Conservation (phyloP, 352 stramenopile species). For the Phytophthora cajani region DNA sequence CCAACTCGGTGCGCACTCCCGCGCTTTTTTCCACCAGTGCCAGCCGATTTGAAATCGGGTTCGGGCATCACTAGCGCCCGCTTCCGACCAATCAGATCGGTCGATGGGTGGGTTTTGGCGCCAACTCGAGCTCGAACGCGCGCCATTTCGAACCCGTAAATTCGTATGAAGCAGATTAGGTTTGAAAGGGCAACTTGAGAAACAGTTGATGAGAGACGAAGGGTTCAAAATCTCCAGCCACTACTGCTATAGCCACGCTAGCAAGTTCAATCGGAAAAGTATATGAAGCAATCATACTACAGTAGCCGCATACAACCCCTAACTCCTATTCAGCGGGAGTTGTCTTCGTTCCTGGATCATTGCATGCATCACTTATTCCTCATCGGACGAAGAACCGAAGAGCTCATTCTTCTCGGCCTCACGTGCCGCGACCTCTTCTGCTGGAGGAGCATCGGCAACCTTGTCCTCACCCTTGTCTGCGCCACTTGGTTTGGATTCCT, state of each 20-base stretch:
- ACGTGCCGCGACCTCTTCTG: slow-evolving; percentile 27
- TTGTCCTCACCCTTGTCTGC: slow-evolving; percentile 27
- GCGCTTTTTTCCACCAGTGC: slow-evolving; percentile 16
- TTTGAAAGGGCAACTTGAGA: slow-evolving; percentile 1
- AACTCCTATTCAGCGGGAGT: neutral
- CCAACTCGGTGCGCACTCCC: too few relatives aligned
- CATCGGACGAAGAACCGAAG: slow-evolving; percentile 85
- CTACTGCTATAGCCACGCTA: neutral
- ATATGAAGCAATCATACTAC: slow-evolving; percentile 9
- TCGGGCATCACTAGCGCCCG: slow-evolving; percentile 7
- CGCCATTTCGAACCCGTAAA: slow-evolving; percentile 21
- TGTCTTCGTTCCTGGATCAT: slow-evolving; percentile 7
- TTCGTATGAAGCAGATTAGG: neutral
- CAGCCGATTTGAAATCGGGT: slow-evolving; percentile 23
- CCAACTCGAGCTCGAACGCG: slow-evolving; percentile 10
- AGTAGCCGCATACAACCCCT: neutral
- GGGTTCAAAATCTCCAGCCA: neutral
- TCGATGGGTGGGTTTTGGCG: slow-evolving; percentile 20
- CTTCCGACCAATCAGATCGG: slow-evolving; percentile 17
- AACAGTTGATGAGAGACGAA: neutral
- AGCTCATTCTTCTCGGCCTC: slow-evolving; percentile 85
- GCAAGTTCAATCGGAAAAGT: slow-evolving; percentile 1
- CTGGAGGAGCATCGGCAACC: slow-evolving; percentile 2
- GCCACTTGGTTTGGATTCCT: slow-evolving; percentile 31
- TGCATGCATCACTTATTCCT: slow-evolving; percentile 53